Evolutionary conservation across 345 rosid genomes (phyloP), one percentile per base, ranked within the genome.

Genomic region (Populus ilicifolia): DNA sequence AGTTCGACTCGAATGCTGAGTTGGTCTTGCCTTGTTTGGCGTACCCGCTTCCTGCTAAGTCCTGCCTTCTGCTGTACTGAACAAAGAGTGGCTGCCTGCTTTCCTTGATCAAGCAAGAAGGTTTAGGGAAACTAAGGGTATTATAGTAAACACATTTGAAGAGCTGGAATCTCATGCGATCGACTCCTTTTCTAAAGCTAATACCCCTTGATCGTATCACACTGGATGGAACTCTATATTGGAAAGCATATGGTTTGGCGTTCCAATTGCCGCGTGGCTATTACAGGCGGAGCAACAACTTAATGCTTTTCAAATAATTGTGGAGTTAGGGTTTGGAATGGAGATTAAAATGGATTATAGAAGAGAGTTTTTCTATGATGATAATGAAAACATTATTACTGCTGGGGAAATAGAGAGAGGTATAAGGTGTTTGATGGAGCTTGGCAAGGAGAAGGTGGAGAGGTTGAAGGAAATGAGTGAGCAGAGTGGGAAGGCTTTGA

Each of bases 171-270:
- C 70, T 8, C 17, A 44, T 35, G 75, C 73, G 1, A 30, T 77
- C 11, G 16, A 7, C 12, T 50, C 70, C 2, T 17, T 77, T 20
- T 16, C 11, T 1, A 23, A 14, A 2, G 43, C 25, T 2, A 1
- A 56, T 5, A 30, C 13, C 11, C 75, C 68, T 70, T n/a, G n/a
- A n/a, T n/a, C 25, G 78, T 75, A 1, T 75, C 78, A 0, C 78
- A 75, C 25, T 75, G 78, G 78, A n/a, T 75, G 72, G 78, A 75
- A 67, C 17, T 75, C 78, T 6, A 0, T 38, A 12, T 16, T 75
- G 25, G 78, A 75, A 64, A 75, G 78, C 11, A 5, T 75, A 23
- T 65, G 78, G 76, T 23, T 17, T 9, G 72, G 78, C 6, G 72
- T 75, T n/a, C 78, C 78, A 16, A 67, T 75, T 46, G 78, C 72